Percentiles rank a stretch among this genome's conserved stretches.
These are phyloP conservation scores for Trichoderma koningiopsis DNA, from an alignment of 2,329 filamentous ascomycete genomes.

Conservation along the genomic window DNA sequence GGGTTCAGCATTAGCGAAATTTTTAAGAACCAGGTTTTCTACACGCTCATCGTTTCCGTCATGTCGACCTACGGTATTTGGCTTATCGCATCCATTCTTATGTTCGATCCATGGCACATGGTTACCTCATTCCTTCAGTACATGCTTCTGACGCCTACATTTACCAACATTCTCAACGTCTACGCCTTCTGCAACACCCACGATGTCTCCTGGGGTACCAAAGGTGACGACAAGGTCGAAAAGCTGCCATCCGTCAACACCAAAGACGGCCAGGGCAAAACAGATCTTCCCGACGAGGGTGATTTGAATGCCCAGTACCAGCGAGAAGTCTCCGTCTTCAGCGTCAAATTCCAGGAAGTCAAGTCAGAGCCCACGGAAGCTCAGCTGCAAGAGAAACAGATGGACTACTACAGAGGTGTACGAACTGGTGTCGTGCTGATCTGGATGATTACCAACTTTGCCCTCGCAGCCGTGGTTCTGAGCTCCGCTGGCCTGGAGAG, in stretches of 20 bases:
- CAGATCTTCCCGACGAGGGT: slow-evolving; percentile 91
- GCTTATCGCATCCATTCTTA: slow-evolving; percentile 86
- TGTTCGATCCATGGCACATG: slow-evolving; percentile 99
- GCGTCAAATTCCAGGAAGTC: slow-evolving; percentile 72
- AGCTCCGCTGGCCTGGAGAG: slow-evolving; percentile 80
- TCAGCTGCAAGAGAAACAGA: slow-evolving; percentile 76
- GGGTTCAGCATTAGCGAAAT: slow-evolving; percentile 72
- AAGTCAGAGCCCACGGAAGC: slow-evolving; percentile 60
- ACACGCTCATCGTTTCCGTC: slow-evolving; percentile 89
- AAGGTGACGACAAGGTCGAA: slow-evolving; percentile 94
- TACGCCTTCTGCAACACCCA: slow-evolving; percentile 99
- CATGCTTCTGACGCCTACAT: slow-evolving; percentile 89
- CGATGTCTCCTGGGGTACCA: slow-evolving; percentile 97
- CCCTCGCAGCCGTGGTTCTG: slow-evolving; percentile 80
- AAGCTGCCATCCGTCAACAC: slow-evolving; percentile 85
- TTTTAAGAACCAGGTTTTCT: slow-evolving; percentile 87
- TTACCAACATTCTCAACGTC: slow-evolving; percentile 98
- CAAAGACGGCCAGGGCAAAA: slow-evolving; percentile 88
- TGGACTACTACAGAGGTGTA: slow-evolving; percentile 98
- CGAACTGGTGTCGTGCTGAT: slow-evolving; percentile 86
- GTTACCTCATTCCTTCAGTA: slow-evolving; percentile 95
- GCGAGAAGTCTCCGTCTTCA: slow-evolving; percentile 74
- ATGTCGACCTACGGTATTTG: slow-evolving; percentile 92
- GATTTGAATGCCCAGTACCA: slow-evolving; percentile 97
- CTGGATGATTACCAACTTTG: slow-evolving; percentile 98